A percentile compares a stretch with the other conserved stretches of the same genome.
Evolutionary conservation across 768 basidiomycete genomes (phyloP).

Genomic region (Podaxis sp.): DNA sequence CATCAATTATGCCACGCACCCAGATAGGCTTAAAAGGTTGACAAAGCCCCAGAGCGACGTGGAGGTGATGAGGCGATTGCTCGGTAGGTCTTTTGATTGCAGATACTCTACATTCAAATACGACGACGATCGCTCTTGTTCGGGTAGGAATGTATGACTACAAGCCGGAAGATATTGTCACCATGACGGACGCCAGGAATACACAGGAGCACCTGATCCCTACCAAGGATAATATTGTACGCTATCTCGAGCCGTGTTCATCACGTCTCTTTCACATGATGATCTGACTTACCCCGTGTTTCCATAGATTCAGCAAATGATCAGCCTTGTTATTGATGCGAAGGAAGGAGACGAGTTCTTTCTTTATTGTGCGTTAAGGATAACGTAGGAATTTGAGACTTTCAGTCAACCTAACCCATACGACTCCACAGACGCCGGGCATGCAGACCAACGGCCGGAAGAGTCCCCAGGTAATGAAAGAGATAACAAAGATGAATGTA

Average conservation of each 20-base stretch:
- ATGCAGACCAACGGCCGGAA: slow-evolving; percentile 12
- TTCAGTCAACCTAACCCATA: not conserved
- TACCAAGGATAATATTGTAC: slow-evolving; percentile 1
- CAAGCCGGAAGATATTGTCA: not conserved
- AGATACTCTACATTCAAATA: not conserved
- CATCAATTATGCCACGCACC: slow-evolving; percentile 7
- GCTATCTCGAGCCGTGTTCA: not conserved
- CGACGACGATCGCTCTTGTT: not conserved
- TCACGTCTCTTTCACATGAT: not conserved
- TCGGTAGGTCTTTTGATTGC: slow-evolving; percentile 11
- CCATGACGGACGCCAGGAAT: not conserved
- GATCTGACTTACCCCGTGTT: not conserved
- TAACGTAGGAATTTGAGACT: not conserved
- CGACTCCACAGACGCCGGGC: slow-evolving; percentile 16
- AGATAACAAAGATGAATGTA: slow-evolving; percentile 20
- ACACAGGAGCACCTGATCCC: not conserved
- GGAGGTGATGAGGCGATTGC: not conserved
- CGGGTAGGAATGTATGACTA: not conserved
- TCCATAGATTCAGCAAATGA: slow-evolving; percentile 1
- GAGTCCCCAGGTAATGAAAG: slow-evolving; percentile 8
- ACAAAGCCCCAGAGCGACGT: slow-evolving; percentile 11
- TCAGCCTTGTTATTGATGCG: not conserved
- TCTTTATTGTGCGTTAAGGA: not conserved
- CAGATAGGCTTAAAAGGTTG: not conserved
- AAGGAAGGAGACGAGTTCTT: slow-evolving; percentile 2